phyloP scores from a whole-genome alignment of 2,329 filamentous ascomycete genomes.

The Penicillium sp. region DNA sequence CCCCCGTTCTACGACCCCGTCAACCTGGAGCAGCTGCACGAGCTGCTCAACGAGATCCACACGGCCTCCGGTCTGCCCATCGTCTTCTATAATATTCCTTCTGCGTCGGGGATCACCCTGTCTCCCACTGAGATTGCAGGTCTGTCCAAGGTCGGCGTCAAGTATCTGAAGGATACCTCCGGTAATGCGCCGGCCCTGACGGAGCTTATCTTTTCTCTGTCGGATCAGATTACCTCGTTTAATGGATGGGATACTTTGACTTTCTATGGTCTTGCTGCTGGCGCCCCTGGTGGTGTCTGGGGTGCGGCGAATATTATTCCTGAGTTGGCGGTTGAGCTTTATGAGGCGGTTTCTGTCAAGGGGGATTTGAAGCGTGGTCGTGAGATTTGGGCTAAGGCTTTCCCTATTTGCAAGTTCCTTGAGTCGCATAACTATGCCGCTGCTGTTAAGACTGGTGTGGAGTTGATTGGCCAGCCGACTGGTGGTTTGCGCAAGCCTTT shows the following conservation, averaged over 20 bases:
- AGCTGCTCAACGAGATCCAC: constrained; percentile 44
- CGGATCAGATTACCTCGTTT: constrained; percentile 47
- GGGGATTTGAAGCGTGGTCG: constrained; percentile 45
- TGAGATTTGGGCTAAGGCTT: constrained; percentile 51
- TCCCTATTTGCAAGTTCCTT: constrained; percentile 51
- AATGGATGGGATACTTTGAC: constrained; percentile 56
- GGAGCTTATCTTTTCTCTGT: constrained; percentile 47
- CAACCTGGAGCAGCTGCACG: constrained; percentile 40
- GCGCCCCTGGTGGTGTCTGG: constrained; percentile 52
- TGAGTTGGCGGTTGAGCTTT: constrained; percentile 49
- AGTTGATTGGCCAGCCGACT: constrained; percentile 46
- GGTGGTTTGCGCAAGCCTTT: constrained; percentile 53
- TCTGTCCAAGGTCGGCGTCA: constrained; percentile 47
- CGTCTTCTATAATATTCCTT: constrained; percentile 53
- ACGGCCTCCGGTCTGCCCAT: constrained; percentile 44
- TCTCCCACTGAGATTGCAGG: constrained; percentile 44
- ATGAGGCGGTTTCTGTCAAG: constrained; percentile 47
- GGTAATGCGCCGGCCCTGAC: constrained; percentile 52
- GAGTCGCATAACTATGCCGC: constrained; percentile 49
- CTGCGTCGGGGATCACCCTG: constrained; percentile 45
- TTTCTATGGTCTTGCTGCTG: constrained; percentile 52
- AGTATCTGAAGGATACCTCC: constrained; percentile 53
- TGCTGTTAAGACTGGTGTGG: constrained; percentile 52
- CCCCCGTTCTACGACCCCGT: constrained; percentile 52
- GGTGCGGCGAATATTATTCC: constrained; percentile 53